These are phyloP conservation scores for Clitoria ternatea DNA, from an alignment of 306 rosid genomes.

Conservation along the genomic window DNA sequence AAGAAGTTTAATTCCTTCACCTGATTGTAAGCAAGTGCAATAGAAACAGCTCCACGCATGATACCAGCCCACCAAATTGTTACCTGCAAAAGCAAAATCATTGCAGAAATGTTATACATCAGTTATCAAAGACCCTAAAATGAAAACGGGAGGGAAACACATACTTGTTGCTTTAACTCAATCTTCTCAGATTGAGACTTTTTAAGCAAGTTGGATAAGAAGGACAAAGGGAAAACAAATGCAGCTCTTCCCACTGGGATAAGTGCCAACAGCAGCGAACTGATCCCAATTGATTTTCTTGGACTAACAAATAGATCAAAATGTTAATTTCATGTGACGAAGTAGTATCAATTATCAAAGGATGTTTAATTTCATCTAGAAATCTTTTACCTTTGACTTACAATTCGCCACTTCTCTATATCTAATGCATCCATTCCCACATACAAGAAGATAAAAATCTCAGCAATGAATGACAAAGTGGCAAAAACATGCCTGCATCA, in stretches of 20 bases:
- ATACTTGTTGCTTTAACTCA: slow-evolving; percentile 82
- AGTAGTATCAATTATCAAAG: slow-evolving; percentile 6
- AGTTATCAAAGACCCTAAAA: not conserved
- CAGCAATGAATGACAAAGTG: slow-evolving; percentile 83
- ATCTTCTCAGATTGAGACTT: slow-evolving; percentile 59
- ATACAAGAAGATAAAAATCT: slow-evolving; percentile 89
- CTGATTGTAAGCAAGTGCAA: slow-evolving; percentile 96
- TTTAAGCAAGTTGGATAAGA: slow-evolving; percentile 78
- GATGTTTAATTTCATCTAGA: not conserved
- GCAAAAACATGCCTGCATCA: slow-evolving; percentile 88
- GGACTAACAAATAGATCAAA: slow-evolving; percentile 48
- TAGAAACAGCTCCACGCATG: slow-evolving; percentile 98
- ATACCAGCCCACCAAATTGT: slow-evolving; percentile 99
- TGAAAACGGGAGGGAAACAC: slow-evolving; percentile 21
- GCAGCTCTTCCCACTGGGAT: slow-evolving; percentile 95
- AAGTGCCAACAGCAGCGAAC: slow-evolving; percentile 78
- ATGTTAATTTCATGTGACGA: slow-evolving; percentile 20
- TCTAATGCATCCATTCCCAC: slow-evolving; percentile 99
- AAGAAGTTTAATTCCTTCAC: slow-evolving; percentile 37
- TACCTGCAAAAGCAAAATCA: slow-evolving; percentile 45
- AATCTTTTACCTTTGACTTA: slow-evolving; percentile 63
- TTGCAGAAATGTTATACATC: not conserved
- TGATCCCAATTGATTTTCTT: slow-evolving; percentile 73
- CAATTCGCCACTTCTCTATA: slow-evolving; percentile 90
- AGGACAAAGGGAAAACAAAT: slow-evolving; percentile 81